Percentiles rank a stretch among this genome's conserved stretches.
phyloP scores from a whole-genome alignment of 345 rosid species.

The Pelargonium nanum region DNA sequence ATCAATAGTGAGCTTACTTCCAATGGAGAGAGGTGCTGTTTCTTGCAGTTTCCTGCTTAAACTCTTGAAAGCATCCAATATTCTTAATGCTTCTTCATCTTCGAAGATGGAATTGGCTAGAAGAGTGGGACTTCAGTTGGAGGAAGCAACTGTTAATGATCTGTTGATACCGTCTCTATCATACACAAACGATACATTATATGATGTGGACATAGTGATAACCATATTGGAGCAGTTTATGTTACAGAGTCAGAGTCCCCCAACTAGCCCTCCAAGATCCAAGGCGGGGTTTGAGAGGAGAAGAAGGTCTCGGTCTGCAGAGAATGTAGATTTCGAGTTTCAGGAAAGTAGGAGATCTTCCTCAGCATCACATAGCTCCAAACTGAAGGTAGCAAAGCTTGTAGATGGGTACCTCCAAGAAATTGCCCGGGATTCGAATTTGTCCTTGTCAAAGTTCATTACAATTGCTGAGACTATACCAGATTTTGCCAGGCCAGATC shows the following conservation, averaged over 20 bases:
- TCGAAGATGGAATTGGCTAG: constrained; percentile 73
- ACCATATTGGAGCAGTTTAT: constrained; percentile 76
- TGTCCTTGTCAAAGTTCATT: constrained; percentile 74
- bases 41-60: constrained; percentile 83
- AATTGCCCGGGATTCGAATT: constrained; percentile 60
- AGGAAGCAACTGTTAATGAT: constrained; percentile 74
- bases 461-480: constrained; percentile 71
- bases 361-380: constrained; percentile 89
- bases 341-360: constrained; percentile 92
- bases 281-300: constrained; percentile 65
- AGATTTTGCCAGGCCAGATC: constrained; percentile 73
- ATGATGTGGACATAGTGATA: constrained; percentile 70
- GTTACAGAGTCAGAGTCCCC: constrained; percentile 91
- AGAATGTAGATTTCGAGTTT: constrained; percentile 68
- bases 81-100: constrained; percentile 58
- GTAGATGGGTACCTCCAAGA: constrained; percentile 79
- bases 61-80: constrained; percentile 70
- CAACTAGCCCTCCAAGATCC: constrained; percentile 74
- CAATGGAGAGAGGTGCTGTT: constrained; percentile 65
- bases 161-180: constrained; percentile 64
- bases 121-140: constrained; percentile 74
- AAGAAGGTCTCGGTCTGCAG: constrained; percentile 87
- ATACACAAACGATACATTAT: constrained; percentile 28
- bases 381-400: constrained; percentile 89
- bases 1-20: constrained; percentile 75